These are phyloP conservation scores for Penicillium bovifimosum DNA, from an alignment of 495 filamentous ascomycete genomes.

Conservation along the genomic window DNA sequence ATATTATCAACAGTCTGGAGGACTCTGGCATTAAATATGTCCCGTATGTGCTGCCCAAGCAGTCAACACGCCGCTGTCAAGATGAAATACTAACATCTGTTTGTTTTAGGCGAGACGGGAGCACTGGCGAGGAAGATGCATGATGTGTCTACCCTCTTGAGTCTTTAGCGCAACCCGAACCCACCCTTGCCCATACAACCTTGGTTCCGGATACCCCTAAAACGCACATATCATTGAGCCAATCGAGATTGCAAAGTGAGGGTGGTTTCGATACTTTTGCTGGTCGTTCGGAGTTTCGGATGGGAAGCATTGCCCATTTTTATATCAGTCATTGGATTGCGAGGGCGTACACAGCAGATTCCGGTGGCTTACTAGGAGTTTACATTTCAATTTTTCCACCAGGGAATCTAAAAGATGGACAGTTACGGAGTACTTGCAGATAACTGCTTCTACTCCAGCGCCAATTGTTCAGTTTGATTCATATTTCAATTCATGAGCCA, in stretches of 20 bases:
- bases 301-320: constrained; percentile 23
- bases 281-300: constrained; percentile 21
- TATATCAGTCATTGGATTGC: constrained; percentile 11
- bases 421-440: not conserved
- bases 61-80: not conserved
- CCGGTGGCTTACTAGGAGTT: constrained; percentile 3
- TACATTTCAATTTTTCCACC: not conserved
- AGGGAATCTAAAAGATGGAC: not conserved
- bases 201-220: constrained; percentile 12
- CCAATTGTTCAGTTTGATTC: constrained; percentile 1
- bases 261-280: constrained; percentile 6
- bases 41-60: constrained; percentile 38
- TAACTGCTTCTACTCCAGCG: not conserved
- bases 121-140: constrained; percentile 45
- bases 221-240: constrained; percentile 1
- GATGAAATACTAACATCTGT: constrained; percentile 3
- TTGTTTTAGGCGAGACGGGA: constrained; percentile 44
- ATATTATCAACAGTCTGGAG: constrained; percentile 59
- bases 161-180: constrained; percentile 1
- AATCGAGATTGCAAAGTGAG: not conserved
- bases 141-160: constrained; percentile 12
- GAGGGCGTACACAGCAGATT: constrained; percentile 9
- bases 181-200: constrained; percentile 6
- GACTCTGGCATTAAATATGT: constrained; percentile 67
- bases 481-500: constrained; percentile 14